Base-by-base conservation (phyloP, 495 filamentous ascomycete species). In the Achaetomiella virescens region DNA sequence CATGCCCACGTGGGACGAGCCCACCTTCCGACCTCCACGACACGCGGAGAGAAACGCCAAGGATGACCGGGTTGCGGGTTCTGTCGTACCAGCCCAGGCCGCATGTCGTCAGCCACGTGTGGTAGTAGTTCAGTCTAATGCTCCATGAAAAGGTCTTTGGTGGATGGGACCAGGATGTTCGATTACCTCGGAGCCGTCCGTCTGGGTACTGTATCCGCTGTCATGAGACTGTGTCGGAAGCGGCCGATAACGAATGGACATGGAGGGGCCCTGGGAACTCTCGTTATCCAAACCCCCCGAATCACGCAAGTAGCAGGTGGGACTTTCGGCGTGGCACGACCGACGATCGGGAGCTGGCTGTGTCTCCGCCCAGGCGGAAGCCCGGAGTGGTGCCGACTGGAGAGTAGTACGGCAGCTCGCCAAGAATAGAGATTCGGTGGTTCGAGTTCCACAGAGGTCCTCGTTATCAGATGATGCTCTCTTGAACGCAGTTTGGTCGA, bases 1-100 rank as follows among this genome's bases (percentile, higher is more conserved):
- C 74, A 77, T 73, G 7, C 29, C 37, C n/a, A 38, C 6, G 14
- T 41, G 21, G 24, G 35, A 15, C 21, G 38, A 40, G 22, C 6
- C 12, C n/a, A 18, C 20, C 37, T 15, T 49, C 33, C 31, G 31
- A 5, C 20, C 18, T 22, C 27, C 27, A 31, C 17, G 33, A 18
- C 3, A 27, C 22, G 22, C 36, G 29, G 35, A 17, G 25, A n/a
- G 21, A 17, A 12, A 17, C 7, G 48, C 35, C 48, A 41, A 41
- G 22, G n/a, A 21, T 40, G 31, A 17, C 29, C n/a, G 18, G 31
- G 24, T 14, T 3, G 25, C 3, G 18, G n/a, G 22, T n/a, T 11
- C n/a, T 17, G 48, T 51, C 15, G 11, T 35, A 25, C 48, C 48
- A 27, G 10, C 46, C 33, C 33, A n/a, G 2, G 9, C 33, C 37